A percentile compares a stretch with the other conserved stretches of the same genome.
Conservation (phyloP, 129 eudicot genomes). For the Lactuca saligna region DNA sequence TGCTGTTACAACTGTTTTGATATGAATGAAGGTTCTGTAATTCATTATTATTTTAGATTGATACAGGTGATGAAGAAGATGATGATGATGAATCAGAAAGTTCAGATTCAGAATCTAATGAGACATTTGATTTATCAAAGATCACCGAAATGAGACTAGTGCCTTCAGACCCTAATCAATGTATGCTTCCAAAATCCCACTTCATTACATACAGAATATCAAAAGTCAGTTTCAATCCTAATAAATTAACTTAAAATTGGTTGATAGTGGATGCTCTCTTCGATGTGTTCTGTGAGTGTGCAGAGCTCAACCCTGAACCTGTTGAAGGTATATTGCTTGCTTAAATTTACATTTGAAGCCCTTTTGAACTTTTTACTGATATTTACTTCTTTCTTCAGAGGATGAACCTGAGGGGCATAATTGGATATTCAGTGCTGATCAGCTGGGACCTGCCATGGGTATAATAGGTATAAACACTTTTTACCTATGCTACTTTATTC, state of each 20-base stretch:
- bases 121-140: constrained; percentile 51
- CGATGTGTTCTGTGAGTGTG: constrained; percentile 84
- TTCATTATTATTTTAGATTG: constrained; percentile 50
- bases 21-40: too few species aligned
- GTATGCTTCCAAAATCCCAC: constrained; percentile 34
- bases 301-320: constrained; percentile 92
- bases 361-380: constrained; percentile 1
- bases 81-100: constrained; percentile 56
- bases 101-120: constrained; percentile 64
- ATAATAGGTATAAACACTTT: not conserved
- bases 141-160: constrained; percentile 86
- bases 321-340: constrained; percentile 49
- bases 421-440: constrained; percentile 96
- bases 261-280: constrained; percentile 75
- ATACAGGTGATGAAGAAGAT: constrained; percentile 48
- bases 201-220: not conserved
- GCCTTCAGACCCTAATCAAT: constrained; percentile 77
- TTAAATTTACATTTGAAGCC: too few species aligned
- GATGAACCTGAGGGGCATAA: constrained; percentile 52
- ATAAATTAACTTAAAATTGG: not conserved
- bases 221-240: not conserved
- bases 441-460: constrained; percentile 12
- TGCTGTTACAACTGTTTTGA: too few species aligned
- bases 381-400: constrained; percentile 32
- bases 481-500: too few species aligned